Conservation (phyloP, 2,329 filamentous ascomycete genomes). For the Phialophora macrospora region DNA sequence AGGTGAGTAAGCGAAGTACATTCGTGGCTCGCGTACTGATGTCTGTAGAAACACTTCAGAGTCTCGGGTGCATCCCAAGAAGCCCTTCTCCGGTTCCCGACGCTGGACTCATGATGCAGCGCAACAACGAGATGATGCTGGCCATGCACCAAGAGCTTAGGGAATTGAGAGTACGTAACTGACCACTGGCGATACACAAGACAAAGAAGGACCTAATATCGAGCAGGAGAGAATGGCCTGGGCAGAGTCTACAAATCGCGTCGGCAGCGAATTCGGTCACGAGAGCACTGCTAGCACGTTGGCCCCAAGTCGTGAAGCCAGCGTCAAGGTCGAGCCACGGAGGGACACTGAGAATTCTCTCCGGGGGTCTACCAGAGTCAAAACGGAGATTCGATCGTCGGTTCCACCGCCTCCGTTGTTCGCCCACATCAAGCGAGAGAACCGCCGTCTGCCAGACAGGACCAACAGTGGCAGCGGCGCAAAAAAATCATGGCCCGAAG, state of each 20-base stretch:
- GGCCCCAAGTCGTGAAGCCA: background rate
- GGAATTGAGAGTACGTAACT: slow-evolving; percentile 1
- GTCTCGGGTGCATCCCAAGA: slow-evolving; percentile 28
- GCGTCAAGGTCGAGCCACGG: background rate
- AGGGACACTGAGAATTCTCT: background rate
- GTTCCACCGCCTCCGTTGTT: background rate
- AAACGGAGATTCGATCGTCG: background rate
- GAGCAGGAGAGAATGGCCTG: slow-evolving; percentile 10
- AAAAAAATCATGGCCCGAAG: slow-evolving; percentile 3
- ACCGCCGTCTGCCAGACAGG: background rate
- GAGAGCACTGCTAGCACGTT: slow-evolving; percentile 1
- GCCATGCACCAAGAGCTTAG: background rate
- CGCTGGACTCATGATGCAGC: slow-evolving; percentile 5
- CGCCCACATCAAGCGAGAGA: background rate
- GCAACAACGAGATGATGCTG: slow-evolving; percentile 2
- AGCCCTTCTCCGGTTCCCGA: slow-evolving; percentile 23
- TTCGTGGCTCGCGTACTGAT: slow-evolving; percentile 5
- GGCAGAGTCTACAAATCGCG: background rate
- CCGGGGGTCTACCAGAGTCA: background rate
- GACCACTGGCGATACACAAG: background rate
- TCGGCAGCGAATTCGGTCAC: background rate
- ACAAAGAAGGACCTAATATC: background rate
- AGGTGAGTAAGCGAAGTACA: slow-evolving; percentile 2
- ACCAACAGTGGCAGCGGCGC: background rate
- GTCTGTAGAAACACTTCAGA: slow-evolving; percentile 22